Base-by-base conservation (phyloP, 768 basidiomycete genomes). In the Agrocybe pediades region DNA sequence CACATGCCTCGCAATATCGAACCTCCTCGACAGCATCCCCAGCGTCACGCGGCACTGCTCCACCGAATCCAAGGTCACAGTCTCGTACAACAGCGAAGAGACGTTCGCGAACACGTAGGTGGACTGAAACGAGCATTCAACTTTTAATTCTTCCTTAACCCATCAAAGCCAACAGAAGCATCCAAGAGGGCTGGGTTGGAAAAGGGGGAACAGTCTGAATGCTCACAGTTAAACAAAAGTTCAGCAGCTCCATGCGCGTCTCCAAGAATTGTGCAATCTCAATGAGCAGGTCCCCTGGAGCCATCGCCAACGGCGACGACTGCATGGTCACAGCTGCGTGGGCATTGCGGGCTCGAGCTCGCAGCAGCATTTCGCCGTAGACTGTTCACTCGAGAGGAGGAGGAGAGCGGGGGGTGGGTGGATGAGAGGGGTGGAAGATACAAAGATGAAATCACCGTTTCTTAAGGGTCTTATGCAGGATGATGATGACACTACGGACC, bases 1-100 rank as follows among this genome's bases (percentile, higher is more conserved):
- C 36, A 90, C 80, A 63, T 90, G 89, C 19, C 88, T 81, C 0
- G 89, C 83, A 43, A 90, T 79, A 41, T 76, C 75, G 1, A 79
- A 79, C 8, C 74, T 73, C 13, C 65, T 65, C 51, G 62, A 60
- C 26, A 92, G 83, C 89, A 92, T 90, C 20, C 65, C 63, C 30
- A 91, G 76, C 0, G 90, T 91, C 11, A 67, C 62, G n/a, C 65
- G 62, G 60, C 86, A 90, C 75, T 91, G 88, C 24, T 77, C 72
- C 1, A 73, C 65, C 24, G 80, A 79, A 52, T 74, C 72, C 41
- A 91, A 73, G 23, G 74, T 70, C 46, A 91, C 82, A 3, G 71
- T 71, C 41, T 75, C 72, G 57, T 92, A 92, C 17, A 92, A 77
- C 0, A 80, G 71, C 0, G 86, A 73, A 13, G 81, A 80, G 27